Evolutionary conservation across 441 rosid species (phyloP), one percentile per base, ranked within the genome.

Genomic region (Populus trichocarpa): DNA sequence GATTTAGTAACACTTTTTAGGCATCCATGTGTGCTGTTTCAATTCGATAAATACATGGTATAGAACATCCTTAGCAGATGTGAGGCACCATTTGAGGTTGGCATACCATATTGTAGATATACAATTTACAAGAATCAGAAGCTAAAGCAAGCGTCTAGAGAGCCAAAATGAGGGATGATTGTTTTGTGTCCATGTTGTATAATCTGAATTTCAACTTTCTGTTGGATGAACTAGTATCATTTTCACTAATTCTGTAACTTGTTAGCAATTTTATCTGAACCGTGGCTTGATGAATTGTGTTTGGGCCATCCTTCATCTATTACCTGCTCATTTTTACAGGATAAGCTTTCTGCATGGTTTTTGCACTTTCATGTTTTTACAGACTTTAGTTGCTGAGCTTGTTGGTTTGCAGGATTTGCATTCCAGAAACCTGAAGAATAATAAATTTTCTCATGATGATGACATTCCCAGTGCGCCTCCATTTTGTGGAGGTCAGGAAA

Each of bases 401-500:
- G 25, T 36, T 81, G 23, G 50, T 78, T 77, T 81, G 61, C 90
- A 96, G 97, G 90, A 75, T 81, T 67, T 82, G 81, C 81, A 74
- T 80, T 72, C 86, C 70, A 78, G 80, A 80, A 84, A 80, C 59
- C 28, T 63, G 50, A 79, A 75, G 75, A 78, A 79, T 65, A 86
- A 80, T 22, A 86, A 82, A 71, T 82, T 83, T 74, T 84, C 89
- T 66, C 87, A 86, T 75, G 92, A 86, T 38, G 88, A 86, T 66
- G 97, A 88, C 81, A 83, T 89, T 80, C 97, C 98, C 13, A 94
- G 96, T 87, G 98, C 99, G 33, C 99, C 99, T 75, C 98, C 98
- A 71, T 85, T 94, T 86, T 83, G 89, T 74, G 84, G 88, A 70
- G 85, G 80, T 74, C 85, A 75, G 73, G 93, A 92, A 86, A 90